Base-by-base conservation (phyloP, 1,284 basidiomycete species). In the Golubevia sp. region DNA sequence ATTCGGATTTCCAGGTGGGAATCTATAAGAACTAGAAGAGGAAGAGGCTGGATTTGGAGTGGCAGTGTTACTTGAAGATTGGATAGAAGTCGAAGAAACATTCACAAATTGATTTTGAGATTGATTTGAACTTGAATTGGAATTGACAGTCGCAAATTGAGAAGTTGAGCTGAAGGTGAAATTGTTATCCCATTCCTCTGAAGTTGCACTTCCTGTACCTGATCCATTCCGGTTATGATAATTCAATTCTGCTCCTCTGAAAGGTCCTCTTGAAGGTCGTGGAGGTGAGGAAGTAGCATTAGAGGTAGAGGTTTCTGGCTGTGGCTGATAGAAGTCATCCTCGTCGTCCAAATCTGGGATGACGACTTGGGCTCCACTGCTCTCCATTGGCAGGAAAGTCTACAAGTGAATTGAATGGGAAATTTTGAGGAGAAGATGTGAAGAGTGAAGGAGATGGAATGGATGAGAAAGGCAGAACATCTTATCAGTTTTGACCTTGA, bases 311-410 rank as follows among this genome's bases (percentile, higher is more conserved):
- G 20, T 55, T 23, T 63, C 50, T 13, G 66, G 66, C 20, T 63
- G 61, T n/a, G 65, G 68, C n/a, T n/a, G n/a, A 23, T 61, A 65
- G 25, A 74, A 66, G 23, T 65, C 44, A 52, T 76, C 65, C 51
- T 76, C 77, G 27, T 75, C 78, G 53, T 81, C 79, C 38, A 81
- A 62, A 61, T 81, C 79, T 0, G 79, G 79, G 23, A 81, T 79
- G 44, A 76, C 70, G 49, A 81, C 76, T 67, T 81, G 77, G 18
- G 38, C 57, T 25, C 57, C 53, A 44, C 38, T 44, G 38, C 38
- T 18, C 18, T 44, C 38, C 38, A 44, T 44, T 18, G 38, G 18
- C 38, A 44, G n/a, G n/a, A n/a, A n/a, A n/a, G n/a, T n/a, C n/a
- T n/a, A n/a, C n/a, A n/a, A n/a, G n/a, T n/a, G n/a, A n/a, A n/a